These are phyloP conservation scores for Calamus simplicifolius DNA, from an alignment of 176 grass and related monocot genomes.

Conservation along the genomic window DNA sequence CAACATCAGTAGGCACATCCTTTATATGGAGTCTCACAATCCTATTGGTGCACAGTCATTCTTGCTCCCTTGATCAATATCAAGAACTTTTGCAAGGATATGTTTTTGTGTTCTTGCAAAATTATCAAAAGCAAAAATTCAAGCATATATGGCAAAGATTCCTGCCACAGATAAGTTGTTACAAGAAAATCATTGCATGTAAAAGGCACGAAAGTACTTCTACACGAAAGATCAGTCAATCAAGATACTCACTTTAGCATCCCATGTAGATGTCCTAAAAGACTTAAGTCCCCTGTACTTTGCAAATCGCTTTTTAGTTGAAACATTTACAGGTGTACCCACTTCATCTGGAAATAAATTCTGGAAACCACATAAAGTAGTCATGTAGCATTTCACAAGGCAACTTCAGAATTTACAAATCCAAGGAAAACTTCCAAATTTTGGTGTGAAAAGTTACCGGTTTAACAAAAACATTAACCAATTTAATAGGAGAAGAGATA, in stretches of 20 bases:
- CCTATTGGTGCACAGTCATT: conserved; percentile 53
- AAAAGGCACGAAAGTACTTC: background rate
- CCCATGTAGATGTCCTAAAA: too few species aligned
- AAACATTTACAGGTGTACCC: conserved; percentile 81
- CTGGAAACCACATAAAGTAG: conserved; percentile 37
- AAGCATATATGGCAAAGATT: conserved; percentile 83
- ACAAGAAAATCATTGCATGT: background rate
- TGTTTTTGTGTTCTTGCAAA: conserved; percentile 79
- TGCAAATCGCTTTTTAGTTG: conserved; percentile 84
- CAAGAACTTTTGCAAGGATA: conserved; percentile 44
- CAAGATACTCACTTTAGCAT: too few species aligned
- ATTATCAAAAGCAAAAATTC: conserved; percentile 96
- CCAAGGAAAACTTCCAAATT: too few species aligned
- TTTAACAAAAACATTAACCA: too few species aligned
- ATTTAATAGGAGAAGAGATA: too few species aligned
- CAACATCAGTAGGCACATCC: conserved; percentile 53
- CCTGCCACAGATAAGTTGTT: conserved; percentile 33
- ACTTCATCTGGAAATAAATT: conserved; percentile 99
- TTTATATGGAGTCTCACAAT: conserved; percentile 68
- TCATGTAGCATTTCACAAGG: background rate
- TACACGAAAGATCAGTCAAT: too few species aligned
- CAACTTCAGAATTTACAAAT: too few species aligned
- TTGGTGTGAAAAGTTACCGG: too few species aligned
- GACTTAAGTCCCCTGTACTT: conserved; percentile 86
- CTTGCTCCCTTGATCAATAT: conserved; percentile 34